Evolutionary conservation across 805 yeast genomes (phyloP).

Genomic region (Metschnikowia santaceciliae): DNA sequence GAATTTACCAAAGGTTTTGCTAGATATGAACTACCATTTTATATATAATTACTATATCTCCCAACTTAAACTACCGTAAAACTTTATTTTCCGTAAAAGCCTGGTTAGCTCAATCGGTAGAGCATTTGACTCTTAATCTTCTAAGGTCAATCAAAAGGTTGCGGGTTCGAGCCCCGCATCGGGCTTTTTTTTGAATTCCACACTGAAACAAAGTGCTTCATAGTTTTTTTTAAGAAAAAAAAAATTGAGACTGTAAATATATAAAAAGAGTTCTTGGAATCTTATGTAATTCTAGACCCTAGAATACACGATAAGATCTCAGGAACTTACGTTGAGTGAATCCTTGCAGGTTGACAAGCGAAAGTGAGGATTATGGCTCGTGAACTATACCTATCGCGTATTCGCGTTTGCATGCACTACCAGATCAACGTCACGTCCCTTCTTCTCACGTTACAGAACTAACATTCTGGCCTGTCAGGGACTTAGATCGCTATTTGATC

Average conservation of each 20-base stretch:
- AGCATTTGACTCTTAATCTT: constrained; percentile 22
- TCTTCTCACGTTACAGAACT: neutral
- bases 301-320: too few relatives aligned
- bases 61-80: neutral
- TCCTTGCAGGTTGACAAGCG: neutral
- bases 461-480: neutral
- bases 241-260: too few relatives aligned
- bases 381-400: neutral
- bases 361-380: neutral
- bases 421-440: neutral
- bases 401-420: constrained; percentile 1
- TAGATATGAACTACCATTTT: too few relatives aligned
- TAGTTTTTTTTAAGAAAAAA: neutral
- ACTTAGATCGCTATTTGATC: neutral
- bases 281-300: too few relatives aligned
- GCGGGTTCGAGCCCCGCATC: constrained; percentile 26
- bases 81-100: constrained; percentile 1
- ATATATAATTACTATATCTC: neutral
- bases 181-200: constrained; percentile 14
- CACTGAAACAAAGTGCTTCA: neutral
- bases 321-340: too few relatives aligned
- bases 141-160: constrained; percentile 23
- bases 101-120: constrained; percentile 23
- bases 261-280: too few relatives aligned
- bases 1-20: too few relatives aligned